Base-by-base conservation (phyloP, 2,329 filamentous ascomycete genomes). In the Madurella fahalii region DNA sequence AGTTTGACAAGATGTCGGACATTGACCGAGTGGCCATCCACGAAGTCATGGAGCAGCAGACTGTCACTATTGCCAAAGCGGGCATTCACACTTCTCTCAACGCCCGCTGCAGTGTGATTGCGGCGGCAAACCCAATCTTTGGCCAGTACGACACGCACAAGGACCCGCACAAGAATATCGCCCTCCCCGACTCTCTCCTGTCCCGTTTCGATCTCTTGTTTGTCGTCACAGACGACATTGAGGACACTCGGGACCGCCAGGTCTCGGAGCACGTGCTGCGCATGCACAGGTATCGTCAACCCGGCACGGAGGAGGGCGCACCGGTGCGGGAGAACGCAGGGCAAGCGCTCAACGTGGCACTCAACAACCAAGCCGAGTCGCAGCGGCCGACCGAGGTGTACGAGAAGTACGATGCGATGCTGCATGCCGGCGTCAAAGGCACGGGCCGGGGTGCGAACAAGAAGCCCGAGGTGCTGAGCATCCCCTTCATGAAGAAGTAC, bases 1-100 rank as follows among this genome's bases (percentile, higher is more conserved):
- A 99, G 68, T 99, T 99, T 64, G 94, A 99, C 77, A 99, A 99
- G 73, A 99, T 99, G 94, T 96, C 91, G 54, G 94, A 99, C 68
- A 87, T 97, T 54, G 94, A 99, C 72, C 85, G 94, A 69, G 94
- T 99, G 4, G 94, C 94, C 45, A 99, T 99, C 64, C 94, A 99
- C 82, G 94, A 99, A 89, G 94, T 99, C 62, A 99, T 99, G 94
- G 94, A 99, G 74, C 94, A 99, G 75, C 94, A 99, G 74, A 99
- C 94, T 0, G 94, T 99, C 57, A 99, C 94, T 13, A 99, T 99
- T 66, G 94, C 94, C 50, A 99, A 99, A 75, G 94, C 94, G 1
- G 94, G 94, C 61, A 99, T 99, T 56, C 94, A 99, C 72, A 99
- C 94, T 0, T 96, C 92, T 2, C 78, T 99, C 57, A 99, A 99